Conservation (phyloP, 805 yeast species). For the Saccharomycopsis oosterbeekiorum region DNA sequence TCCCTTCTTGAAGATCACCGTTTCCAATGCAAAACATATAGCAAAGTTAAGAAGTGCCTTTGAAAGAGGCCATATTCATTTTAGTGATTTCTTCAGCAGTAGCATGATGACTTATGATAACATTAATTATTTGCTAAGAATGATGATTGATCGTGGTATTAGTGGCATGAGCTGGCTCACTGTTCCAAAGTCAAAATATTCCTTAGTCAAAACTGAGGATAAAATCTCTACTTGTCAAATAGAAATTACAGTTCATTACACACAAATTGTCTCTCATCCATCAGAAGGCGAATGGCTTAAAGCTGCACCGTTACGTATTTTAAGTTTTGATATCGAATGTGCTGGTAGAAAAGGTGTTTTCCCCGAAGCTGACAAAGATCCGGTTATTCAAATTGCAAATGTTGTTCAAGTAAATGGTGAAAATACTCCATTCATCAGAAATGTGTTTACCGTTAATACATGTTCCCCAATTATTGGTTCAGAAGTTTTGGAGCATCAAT, state of each 20-base stretch:
- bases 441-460: slow-evolving; percentile 85
- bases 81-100: slow-evolving; percentile 51
- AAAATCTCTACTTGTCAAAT: slow-evolving; percentile 73
- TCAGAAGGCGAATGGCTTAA: slow-evolving; percentile 91
- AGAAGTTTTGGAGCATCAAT: slow-evolving; percentile 64
- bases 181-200: slow-evolving; percentile 66
- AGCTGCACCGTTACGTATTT: slow-evolving; percentile 85
- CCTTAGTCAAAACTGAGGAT: slow-evolving; percentile 27
- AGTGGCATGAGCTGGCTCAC: slow-evolving; percentile 98
- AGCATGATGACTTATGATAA: slow-evolving; percentile 79
- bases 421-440: slow-evolving; percentile 79
- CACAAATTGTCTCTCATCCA: slow-evolving; percentile 64
- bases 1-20: slow-evolving; percentile 69
- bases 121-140: slow-evolving; percentile 70
- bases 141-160: slow-evolving; percentile 87
- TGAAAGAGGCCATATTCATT: slow-evolving; percentile 70
- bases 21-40: slow-evolving; percentile 55
- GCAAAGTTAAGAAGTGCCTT: slow-evolving; percentile 67
- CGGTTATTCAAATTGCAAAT: slow-evolving; percentile 95
- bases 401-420: slow-evolving; percentile 83
- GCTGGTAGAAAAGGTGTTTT: slow-evolving; percentile 95
- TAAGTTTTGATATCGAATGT: slow-evolving; percentile 96
- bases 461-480: slow-evolving; percentile 94
- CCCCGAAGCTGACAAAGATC: slow-evolving; percentile 89
- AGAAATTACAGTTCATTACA: slow-evolving; percentile 64